Conservation (phyloP, 345 rosid genomes). For the Eucalyptus regnans region DNA sequence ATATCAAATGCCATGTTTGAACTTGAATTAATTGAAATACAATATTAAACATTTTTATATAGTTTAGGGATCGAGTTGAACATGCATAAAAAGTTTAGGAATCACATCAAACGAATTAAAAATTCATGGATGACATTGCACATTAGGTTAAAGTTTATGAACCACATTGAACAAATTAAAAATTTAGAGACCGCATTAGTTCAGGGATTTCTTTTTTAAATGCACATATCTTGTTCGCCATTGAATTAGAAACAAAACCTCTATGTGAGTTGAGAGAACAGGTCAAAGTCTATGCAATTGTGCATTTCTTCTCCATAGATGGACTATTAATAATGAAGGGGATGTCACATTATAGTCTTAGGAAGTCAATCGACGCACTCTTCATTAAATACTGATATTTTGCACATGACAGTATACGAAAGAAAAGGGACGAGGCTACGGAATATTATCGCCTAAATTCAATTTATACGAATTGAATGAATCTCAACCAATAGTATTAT, state of each 20-base stretch:
- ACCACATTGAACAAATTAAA: no score
- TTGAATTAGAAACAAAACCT: not conserved
- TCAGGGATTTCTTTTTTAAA: no score
- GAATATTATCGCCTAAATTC: not conserved
- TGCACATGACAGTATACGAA: not conserved
- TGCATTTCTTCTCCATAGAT: not conserved
- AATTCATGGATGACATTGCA: no score
- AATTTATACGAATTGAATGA: not conserved
- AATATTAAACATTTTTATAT: no score
- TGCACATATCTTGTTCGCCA: not conserved
- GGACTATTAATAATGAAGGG: not conserved
- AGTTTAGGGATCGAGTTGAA: fast-evolving
- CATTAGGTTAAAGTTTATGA: no score
- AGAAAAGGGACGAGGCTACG: not conserved
- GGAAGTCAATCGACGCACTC: not conserved
- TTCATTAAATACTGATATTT: no score
- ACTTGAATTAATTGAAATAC: no score
- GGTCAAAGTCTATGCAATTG: not conserved
- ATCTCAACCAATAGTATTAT: not conserved
- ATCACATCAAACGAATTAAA: no score
- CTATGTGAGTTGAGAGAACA: not conserved
- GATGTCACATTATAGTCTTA: not conserved
- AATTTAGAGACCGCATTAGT: fast-evolving
- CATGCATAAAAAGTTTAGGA: fast-evolving
- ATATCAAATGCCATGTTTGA: no score